These are phyloP conservation scores for Aspergillus luchuensis DNA, from an alignment of 2,329 filamentous ascomycete species.

Conservation along the genomic window DNA sequence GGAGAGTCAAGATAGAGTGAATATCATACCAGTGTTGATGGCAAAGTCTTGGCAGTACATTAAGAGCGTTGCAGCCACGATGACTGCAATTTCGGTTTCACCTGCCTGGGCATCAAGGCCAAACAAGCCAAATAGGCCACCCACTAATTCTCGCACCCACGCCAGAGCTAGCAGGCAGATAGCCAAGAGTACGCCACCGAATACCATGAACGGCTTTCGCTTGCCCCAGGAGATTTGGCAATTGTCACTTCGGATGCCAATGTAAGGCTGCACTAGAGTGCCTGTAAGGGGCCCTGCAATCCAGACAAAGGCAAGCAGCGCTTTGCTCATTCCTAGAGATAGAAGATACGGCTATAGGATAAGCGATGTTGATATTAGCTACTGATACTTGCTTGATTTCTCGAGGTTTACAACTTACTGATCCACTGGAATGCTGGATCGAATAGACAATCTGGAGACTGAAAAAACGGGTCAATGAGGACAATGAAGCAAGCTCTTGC, in stretches of 20 bases:
- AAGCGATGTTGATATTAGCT: neutral
- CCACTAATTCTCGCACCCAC: constrained; percentile 73
- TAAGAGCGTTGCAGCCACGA: constrained; percentile 77
- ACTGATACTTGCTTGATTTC: neutral
- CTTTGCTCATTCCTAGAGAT: constrained; percentile 78
- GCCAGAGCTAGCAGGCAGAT: constrained; percentile 67
- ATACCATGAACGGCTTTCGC: constrained; percentile 77
- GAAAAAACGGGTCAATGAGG: neutral
- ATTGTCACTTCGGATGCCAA: constrained; percentile 77
- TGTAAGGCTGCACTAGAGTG: constrained; percentile 75
- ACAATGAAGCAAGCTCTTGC: neutral
- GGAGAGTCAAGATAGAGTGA: constrained; percentile 23
- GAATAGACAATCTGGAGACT: constrained; percentile 92
- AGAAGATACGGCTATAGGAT: constrained; percentile 64
- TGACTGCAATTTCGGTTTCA: constrained; percentile 64
- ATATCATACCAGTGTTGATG: constrained; percentile 75
- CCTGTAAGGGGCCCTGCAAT: constrained; percentile 79
- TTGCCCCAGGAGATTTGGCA: constrained; percentile 75
- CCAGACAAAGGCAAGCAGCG: constrained; percentile 81
- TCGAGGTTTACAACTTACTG: constrained; percentile 49
- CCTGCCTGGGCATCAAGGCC: constrained; percentile 65
- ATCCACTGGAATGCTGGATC: constrained; percentile 89
- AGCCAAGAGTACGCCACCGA: constrained; percentile 66
- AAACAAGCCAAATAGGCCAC: constrained; percentile 67
- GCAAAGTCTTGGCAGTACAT: constrained; percentile 91